A percentile compares a stretch with the other conserved stretches of the same genome.
Conservation (phyloP, 164 flowering plant genomes). For the Tinospora cordifolia region DNA sequence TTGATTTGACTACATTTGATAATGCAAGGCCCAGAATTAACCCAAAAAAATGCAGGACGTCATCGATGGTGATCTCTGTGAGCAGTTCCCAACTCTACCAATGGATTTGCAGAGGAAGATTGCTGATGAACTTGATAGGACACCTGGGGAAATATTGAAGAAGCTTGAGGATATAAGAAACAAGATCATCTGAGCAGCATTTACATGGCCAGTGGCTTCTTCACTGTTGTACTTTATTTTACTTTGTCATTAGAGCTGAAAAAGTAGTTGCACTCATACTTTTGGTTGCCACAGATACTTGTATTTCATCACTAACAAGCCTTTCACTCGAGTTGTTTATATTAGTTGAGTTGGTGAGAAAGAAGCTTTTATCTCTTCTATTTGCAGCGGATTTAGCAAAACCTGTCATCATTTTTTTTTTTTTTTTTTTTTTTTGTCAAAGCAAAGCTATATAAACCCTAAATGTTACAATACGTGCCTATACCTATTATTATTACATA, state of each 20-base stretch:
- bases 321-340: background rate
- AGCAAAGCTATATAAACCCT: too few relatives aligned
- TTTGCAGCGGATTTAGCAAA: background rate
- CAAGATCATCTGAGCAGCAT: conserved; percentile 57
- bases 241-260: background rate
- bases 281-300: background rate
- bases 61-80: conserved; percentile 98
- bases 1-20: too few relatives aligned
- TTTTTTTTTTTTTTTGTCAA: too few relatives aligned
- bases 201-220: background rate
- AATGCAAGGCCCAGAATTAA: background rate
- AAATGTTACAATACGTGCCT: too few relatives aligned
- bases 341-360: background rate
- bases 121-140: conserved; percentile 96
- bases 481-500: too few relatives aligned
- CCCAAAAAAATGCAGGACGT: conserved; percentile 64
- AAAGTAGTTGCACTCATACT: background rate
- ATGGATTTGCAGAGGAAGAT: conserved; percentile 90
- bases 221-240: background rate
- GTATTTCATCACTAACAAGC: background rate
- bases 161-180: conserved; percentile 91
- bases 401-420: too few relatives aligned
- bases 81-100: conserved; percentile 90
- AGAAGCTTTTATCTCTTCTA: background rate
- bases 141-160: conserved; percentile 93